Conservation (phyloP, 352 stramenopile genomes). For the Pythium myriotylum region DNA sequence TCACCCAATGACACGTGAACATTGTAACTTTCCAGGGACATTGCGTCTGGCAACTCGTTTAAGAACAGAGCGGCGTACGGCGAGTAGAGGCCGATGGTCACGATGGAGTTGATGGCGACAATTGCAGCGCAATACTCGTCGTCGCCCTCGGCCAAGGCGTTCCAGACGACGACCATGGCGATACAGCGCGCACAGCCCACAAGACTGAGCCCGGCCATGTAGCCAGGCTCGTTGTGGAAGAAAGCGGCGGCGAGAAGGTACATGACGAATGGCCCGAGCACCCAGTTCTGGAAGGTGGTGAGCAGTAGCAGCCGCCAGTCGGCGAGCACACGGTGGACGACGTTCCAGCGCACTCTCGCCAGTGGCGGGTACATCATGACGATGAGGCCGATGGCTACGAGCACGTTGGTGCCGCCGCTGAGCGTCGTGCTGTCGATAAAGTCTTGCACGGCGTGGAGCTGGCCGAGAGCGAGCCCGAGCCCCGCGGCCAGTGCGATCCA, state of each 20-base stretch:
- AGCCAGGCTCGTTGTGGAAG: slow-evolving; percentile 50
- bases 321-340: slow-evolving; percentile 42
- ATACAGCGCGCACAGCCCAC: slow-evolving; percentile 76
- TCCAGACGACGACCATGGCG: slow-evolving; percentile 87
- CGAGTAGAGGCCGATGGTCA: slow-evolving; percentile 66
- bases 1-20: slow-evolving; percentile 47
- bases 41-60: slow-evolving; percentile 42
- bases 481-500: slow-evolving; percentile 59
- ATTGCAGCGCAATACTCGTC: slow-evolving; percentile 69
- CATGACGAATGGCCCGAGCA: slow-evolving; percentile 57
- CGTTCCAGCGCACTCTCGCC: slow-evolving; percentile 54
- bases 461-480: slow-evolving; percentile 44
- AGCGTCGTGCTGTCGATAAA: slow-evolving; percentile 55
- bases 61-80: slow-evolving; percentile 61
- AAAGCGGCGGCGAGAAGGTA: slow-evolving; percentile 51
- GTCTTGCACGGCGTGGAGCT: slow-evolving; percentile 40
- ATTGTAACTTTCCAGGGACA: slow-evolving; percentile 40
- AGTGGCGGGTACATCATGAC: slow-evolving; percentile 71
- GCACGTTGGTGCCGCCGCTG: slow-evolving; percentile 48
- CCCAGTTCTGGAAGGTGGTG: slow-evolving; percentile 65
- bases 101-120: slow-evolving; percentile 69
- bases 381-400: slow-evolving; percentile 54
- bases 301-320: slow-evolving; percentile 55
- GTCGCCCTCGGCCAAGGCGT: slow-evolving; percentile 59
- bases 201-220: slow-evolving; percentile 67